Conservation (phyloP, 2,329 filamentous ascomycete genomes). For the Pseudodiploospora longispora region DNA sequence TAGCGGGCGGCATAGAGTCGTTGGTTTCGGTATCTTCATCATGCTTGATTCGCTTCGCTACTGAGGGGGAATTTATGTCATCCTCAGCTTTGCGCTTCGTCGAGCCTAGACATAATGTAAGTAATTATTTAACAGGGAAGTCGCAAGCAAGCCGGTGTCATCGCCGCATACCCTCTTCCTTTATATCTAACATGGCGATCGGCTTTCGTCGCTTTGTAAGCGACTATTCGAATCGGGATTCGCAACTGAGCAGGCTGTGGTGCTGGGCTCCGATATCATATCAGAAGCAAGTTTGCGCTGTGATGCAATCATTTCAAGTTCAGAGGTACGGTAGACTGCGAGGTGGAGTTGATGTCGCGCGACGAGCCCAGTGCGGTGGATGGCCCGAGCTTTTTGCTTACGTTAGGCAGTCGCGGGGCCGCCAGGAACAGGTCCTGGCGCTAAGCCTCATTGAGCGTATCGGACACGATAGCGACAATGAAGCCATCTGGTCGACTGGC, state of each 20-base stretch:
- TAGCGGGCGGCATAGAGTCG: constrained; percentile 37
- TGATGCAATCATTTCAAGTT: no score
- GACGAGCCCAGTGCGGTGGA: background rate
- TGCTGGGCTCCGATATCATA: no score
- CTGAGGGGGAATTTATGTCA: constrained; percentile 52
- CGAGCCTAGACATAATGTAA: constrained; percentile 28
- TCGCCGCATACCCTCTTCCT: constrained; percentile 31
- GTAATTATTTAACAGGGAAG: background rate
- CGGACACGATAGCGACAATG: constrained; percentile 25
- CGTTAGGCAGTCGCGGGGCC: background rate
- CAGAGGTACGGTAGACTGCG: background rate
- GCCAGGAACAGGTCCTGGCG: constrained; percentile 8
- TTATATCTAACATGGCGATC: constrained; percentile 19
- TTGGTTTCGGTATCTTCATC: constrained; percentile 20
- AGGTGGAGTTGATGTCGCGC: background rate
- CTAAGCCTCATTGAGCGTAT: constrained; percentile 24
- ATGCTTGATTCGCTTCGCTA: constrained; percentile 58
- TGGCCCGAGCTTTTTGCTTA: constrained; percentile 6
- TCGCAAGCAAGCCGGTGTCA: background rate
- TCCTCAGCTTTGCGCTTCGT: constrained; percentile 66
- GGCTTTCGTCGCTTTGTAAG: no score
- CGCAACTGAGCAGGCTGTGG: background rate
- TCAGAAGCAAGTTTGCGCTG: no score
- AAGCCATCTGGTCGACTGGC: constrained; percentile 8
- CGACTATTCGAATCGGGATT: no score